Base-by-base conservation (phyloP, 441 rosid species). In the Cnidoscolus chayamansa region DNA sequence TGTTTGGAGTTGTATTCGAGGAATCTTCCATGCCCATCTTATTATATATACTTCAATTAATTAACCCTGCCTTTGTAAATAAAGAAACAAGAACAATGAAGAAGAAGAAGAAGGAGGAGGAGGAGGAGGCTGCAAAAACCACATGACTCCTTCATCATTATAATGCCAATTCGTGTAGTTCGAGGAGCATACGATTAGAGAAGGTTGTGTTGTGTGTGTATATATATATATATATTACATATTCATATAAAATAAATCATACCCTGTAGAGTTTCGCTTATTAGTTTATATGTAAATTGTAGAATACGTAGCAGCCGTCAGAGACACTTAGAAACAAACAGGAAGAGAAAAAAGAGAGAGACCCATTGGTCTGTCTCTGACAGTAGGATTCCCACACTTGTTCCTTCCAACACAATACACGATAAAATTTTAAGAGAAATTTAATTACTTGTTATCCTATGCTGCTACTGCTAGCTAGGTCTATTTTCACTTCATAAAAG, bases 351-450 rank as follows among this genome's bases (percentile, higher is more conserved):
- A 4, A 4, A 3, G 35, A 48, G 43, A 51, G 45, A 72, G 59
- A 74, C 59, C 77, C 78, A 76, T 65, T 65, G 66, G 40, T 25
- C 25, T 25, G 49, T 37, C 11, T 71, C 84, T 86, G 84, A 79
- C 84, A 84, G 19, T 54, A 81, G 69, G 87, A 82, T 81, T 84
- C 87, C 81, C 84, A 77, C 78, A 72, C 83, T 73, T 63, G 80
- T 76, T 74, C 69, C 82, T 82, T 82, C 81, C 86, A 76, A 78
- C 79, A 63, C 86, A 66, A 80, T 77, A 75, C 75, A 80, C 77
- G 82, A 80, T 82, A 84, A 82, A 77, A 56, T 59, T 47, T 71
- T 67, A 19, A 40, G 47, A 67, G 45, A 16, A 53, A 64, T 11
- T 19, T 7, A 61, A 7, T 16, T 43, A 17, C 19, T 30, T 37